Base-by-base conservation (phyloP, 495 filamentous ascomycete species). In the Cryomyces minteri region DNA sequence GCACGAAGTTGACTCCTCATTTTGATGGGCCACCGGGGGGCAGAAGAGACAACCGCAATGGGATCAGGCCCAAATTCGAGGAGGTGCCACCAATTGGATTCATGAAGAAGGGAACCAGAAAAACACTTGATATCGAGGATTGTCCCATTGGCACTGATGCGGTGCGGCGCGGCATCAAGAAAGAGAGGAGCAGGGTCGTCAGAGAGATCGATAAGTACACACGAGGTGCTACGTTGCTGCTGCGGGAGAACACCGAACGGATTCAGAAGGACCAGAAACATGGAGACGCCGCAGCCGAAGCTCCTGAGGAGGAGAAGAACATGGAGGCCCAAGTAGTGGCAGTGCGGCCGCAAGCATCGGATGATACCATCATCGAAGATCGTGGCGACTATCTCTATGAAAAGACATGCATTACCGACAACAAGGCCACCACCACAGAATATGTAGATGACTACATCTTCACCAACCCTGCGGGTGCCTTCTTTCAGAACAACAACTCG, bases 401-500 rank as follows among this genome's bases (percentile, higher is more conserved):
- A 49, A 95, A 95, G 58, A 77, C 74, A 12, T 95, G 78, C 67
- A 72, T 94, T 45, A 94, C 84, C 4, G 78, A 94, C 63, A 68
- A 72, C 57, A 95, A 88, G 50, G 82, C 72, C 45, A 79, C 62
- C 29, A 74, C 79, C 4, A 81, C 79, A 37, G 90, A 98, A 58
- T 94, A 92, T 59, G 68, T 98, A 45, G 84, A 84, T 54, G 58
- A 78, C 60, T 93, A 80, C 66, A 62, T 77, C 58, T 93, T 98
- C 69, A 73, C 72, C 57, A 95, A 88, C 69, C 83, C 80, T 31
- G 90, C 90, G 14, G 86, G 86, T 36, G 68, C 81, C 39, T 98
- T 98, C 72, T 98, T 98, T 74, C 90, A 98, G 57, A 98, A 98
- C 67, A 98, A 98, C 71, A 98, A 98, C 66, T 93, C 86, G 41